Evolutionary conservation across 495 filamentous ascomycete species (phyloP), one percentile per base, ranked within the genome.

Genomic region (Aspergillus heteromorphus): DNA sequence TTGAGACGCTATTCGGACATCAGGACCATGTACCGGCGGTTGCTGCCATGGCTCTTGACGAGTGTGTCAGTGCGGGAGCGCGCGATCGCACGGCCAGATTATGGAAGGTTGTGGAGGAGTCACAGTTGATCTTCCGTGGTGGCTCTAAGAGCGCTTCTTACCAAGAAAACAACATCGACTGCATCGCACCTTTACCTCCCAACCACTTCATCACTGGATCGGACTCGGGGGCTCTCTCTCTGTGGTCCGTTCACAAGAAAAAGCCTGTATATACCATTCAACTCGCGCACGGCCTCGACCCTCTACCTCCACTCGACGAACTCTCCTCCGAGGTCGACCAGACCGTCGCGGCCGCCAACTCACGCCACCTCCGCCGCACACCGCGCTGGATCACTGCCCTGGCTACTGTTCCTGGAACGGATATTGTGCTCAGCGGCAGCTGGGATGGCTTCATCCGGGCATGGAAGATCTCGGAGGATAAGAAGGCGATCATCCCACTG

Each of bases 101-200:
- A 56, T 98, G 93, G 93, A 98, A 97, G 68, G 91, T 97, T 2
- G 84, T 91, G 21, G 93, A 98, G 53, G 93, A 98, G 65, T 87
- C 85, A 1, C 95, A 97, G 65, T 79, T 97, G 4, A 92, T 97
- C 1, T 98, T 97, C 71, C 86, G 92, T 36, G 92, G 91, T 40
- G 91, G 89, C 36, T 85, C 79, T 18, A 64, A 67, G 19, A 76
- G 74, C 73, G 57, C 78, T 20, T 61, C 65, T 4, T 83, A 86
- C 57, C 70, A 85, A 45, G 91, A 96, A 67, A 92, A 89, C 54
- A 92, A 86, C 66, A 88, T 97, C 58, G 93, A 98, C 71, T 84
- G 87, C 34, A 80, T 97, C 17, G 87, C 91, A 27, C 86, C 93
- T 69, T 80, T 98, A 48, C 92, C 96, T 55, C 88, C 95, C 50